Evolutionary conservation across 2,329 filamentous ascomycete species (phyloP), one percentile per base, ranked within the genome.

Genomic region (Sporothrix phasma): DNA sequence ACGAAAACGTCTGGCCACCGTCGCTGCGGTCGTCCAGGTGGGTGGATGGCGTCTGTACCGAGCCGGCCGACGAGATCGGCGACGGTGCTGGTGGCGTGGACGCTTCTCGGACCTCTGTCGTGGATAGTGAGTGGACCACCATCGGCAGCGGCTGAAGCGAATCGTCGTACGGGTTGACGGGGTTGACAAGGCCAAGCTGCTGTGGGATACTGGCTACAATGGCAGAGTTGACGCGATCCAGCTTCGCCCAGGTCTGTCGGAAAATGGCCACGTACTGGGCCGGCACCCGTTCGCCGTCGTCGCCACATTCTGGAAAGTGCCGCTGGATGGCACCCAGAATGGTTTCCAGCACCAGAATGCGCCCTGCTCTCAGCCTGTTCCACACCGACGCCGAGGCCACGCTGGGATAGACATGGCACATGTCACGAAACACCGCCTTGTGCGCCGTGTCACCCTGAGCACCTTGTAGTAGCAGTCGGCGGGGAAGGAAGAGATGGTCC

Each of bases 121-220:
- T 67, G 11, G 69, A 59, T 7, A 62, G 49, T 1, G 47, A 49
- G 8, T 31, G 37, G 8, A 41, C 58, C 4, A 26, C 26, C 45
- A 67, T 61, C 15, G 66, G 64, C 39, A 64, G 29, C 0, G 66
- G 60, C 26, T 62, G 63, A 13, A 69, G 67, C 34, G 65, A 66
- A 45, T 70, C 70, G 31, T 71, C 69, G 49, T 69, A 71, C 19
- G 74, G 71, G 66, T 77, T 76, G 58, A 71, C 71, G 11, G 76
- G 74, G 64, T 73, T 77, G 54, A 81, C 73, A n/a, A 80, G 71
- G 37, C 79, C 79, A 49, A 81, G 78, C 67, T 81, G 76, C 68
- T 81, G 79, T 0, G 80, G 80, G 1, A 81, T 75, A 61, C 76
- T 80, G 51, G 79, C 78, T 46, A 77, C 71, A 54, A 81, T 76